These are phyloP conservation scores for Fusarium sp. DNA, from an alignment of 2,329 filamentous ascomycete genomes.

Conservation along the genomic window DNA sequence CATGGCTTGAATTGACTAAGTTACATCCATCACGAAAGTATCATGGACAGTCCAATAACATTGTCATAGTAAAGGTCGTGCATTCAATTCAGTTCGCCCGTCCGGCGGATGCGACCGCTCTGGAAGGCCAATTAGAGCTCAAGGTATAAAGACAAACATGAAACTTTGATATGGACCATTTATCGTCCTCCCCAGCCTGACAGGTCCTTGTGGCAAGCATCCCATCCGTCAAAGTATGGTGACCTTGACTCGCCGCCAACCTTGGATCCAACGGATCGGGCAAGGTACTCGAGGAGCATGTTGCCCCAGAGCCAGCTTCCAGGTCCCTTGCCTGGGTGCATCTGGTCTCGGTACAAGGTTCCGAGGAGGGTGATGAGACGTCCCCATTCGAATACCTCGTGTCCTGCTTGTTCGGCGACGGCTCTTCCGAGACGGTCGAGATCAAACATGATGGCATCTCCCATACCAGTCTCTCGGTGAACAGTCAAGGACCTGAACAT, in stretches of 20 bases:
- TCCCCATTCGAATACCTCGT: conserved; percentile 38
- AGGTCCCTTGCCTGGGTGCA: conserved; percentile 31
- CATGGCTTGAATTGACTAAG: no score
- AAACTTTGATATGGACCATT: neutral
- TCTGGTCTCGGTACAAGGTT: conserved; percentile 7
- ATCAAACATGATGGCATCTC: conserved; percentile 34
- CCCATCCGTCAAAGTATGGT: conserved; percentile 21
- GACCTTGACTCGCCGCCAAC: conserved; percentile 12
- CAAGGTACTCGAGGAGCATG: conserved; percentile 33
- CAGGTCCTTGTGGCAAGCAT: conserved; percentile 11
- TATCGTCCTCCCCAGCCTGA: conserved; percentile 24
- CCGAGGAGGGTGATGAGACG: conserved; percentile 28
- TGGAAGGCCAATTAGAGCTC: neutral
- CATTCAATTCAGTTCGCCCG: conserved; percentile 3
- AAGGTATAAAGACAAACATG: neutral
- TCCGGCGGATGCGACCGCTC: neutral
- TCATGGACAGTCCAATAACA: neutral
- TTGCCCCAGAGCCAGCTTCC: conserved; percentile 36
- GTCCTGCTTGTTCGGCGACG: conserved; percentile 32
- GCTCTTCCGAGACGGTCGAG: conserved; percentile 33
- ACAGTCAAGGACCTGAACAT: conserved; percentile 35
- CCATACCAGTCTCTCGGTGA: conserved; percentile 28
- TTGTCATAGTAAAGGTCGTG: neutral
- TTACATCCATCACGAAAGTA: neutral
- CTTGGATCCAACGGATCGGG: conserved; percentile 9